Base-by-base conservation (phyloP, 306 rosid genomes). In the Echinosophora koreensis region DNA sequence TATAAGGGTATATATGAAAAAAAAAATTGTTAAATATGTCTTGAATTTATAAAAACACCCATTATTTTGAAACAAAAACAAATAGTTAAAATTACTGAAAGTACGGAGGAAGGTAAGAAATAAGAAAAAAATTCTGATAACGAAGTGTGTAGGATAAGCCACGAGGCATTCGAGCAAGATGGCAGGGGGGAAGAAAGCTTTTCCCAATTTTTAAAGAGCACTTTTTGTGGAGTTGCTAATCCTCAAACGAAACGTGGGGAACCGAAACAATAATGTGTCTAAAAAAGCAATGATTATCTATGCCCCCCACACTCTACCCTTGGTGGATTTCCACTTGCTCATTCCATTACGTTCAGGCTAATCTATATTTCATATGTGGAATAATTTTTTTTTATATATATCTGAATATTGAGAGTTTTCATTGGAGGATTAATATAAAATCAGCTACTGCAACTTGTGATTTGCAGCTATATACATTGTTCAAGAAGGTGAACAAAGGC, bases 211-310 rank as follows among this genome's bases (percentile, higher is more conserved):
- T 37, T 34, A 60, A 67, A 76, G 77, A 22, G 35, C 65, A 63
- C 51, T 81, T 50, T 74, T 69, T 4, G 73, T 72, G 77, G 67
- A 60, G 79, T 77, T 84, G 78, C 44, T 77, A 88, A 80, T 51
- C 41, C 84, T 64, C 70, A 52, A 69, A 74, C 79, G 73, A 86
- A 86, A 83, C 88, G 92, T 89, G 92, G 92, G 94, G 91, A 86
- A 89, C 92, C 87, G 74, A 81, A 56, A 73, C 86, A 86, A 91
- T 91, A 47, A 91, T 89, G 87, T 76, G 90, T 81, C 90, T 81
- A 79, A 79, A 60, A 84, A 83, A 59, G 55, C 85, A 83, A 89
- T 89, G 85, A 91, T 84, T 81, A 37, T 65, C 69, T 32, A 51
- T 60, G 5, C 14, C 66, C 17, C 77, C 49, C 83, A 79, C 73